These are phyloP conservation scores for Puccinia novopanici DNA, from an alignment of 1,284 basidiomycete species.

Conservation along the genomic window DNA sequence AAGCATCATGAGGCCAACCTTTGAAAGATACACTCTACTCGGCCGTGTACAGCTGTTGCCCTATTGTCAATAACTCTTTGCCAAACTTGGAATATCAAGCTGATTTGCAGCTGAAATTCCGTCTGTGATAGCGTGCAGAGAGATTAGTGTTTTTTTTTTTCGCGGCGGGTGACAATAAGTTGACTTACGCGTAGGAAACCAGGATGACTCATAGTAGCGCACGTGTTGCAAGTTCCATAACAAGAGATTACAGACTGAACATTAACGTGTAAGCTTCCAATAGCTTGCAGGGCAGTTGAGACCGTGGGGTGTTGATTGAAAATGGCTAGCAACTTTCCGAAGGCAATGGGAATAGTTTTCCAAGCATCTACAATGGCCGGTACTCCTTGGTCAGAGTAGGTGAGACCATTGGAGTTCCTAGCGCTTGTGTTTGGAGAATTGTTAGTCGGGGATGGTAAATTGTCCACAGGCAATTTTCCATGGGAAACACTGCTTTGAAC, in stretches of 20 bases:
- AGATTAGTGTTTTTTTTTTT: too few relatives aligned
- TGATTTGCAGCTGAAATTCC: background rate
- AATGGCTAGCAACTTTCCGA: background rate
- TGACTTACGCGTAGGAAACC: background rate
- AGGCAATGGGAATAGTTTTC: background rate
- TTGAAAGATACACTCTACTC: conserved; percentile 1
- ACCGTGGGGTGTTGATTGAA: background rate
- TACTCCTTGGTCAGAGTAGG: background rate
- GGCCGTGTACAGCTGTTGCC: background rate
- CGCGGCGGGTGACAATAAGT: too few relatives aligned
- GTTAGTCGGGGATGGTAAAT: background rate
- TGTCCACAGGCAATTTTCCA: background rate
- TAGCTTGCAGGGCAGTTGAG: background rate
- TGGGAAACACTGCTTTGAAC: background rate
- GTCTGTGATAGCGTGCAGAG: too few relatives aligned
- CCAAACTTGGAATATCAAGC: background rate
- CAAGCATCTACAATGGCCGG: background rate
- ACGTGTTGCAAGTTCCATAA: background rate
- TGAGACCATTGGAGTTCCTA: background rate
- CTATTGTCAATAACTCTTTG: background rate
- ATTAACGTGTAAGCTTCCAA: background rate
- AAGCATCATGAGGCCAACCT: background rate
- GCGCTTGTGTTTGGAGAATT: background rate
- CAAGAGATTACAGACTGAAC: background rate
- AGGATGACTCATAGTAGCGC: background rate